Percentiles rank a stretch among this genome's conserved stretches.
phyloP scores from a whole-genome alignment of 352 stramenopile species.

The Pythium apleroticum region DNA sequence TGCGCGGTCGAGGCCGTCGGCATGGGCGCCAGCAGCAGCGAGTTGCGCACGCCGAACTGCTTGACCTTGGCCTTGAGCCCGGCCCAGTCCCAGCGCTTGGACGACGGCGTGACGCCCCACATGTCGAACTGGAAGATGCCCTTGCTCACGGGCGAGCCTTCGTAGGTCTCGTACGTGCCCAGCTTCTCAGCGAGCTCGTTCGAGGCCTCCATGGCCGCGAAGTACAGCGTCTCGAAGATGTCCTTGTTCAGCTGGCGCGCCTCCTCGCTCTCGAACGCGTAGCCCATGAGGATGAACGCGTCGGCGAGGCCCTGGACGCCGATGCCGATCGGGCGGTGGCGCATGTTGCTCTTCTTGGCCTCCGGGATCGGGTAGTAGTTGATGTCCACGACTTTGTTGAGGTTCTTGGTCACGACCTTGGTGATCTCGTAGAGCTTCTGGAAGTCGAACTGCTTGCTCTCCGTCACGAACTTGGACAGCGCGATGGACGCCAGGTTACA shows the following conservation, averaged over 20 bases:
- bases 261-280: conserved; percentile 94
- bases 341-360: conserved; percentile 94
- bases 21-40: conserved; percentile 99
- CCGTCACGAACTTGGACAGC: conserved; percentile 94
- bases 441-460: conserved; percentile 92
- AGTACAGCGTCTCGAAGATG: conserved; percentile 99
- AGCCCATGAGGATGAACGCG: conserved; percentile 96
- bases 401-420: conserved; percentile 96
- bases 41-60: conserved; percentile 97
- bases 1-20: conserved; percentile 98
- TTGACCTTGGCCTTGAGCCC: conserved; percentile 92
- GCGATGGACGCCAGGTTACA: conserved; percentile 99
- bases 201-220: conserved; percentile 94
- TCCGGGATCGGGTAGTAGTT: conserved; percentile 98
- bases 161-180: conserved; percentile 97
- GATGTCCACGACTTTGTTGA: conserved; percentile 99
- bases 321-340: conserved; percentile 98
- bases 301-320: conserved; percentile 98
- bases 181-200: conserved; percentile 93
- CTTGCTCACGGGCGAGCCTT: conserved; percentile 95
- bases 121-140: conserved; percentile 99
- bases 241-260: conserved; percentile 96
- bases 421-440: conserved; percentile 93
- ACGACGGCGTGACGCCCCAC: conserved; percentile 95
- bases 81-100: conserved; percentile 95